Evolutionary conservation across 805 yeast species (phyloP).

Genomic region (Yarrowia keelungensis): DNA sequence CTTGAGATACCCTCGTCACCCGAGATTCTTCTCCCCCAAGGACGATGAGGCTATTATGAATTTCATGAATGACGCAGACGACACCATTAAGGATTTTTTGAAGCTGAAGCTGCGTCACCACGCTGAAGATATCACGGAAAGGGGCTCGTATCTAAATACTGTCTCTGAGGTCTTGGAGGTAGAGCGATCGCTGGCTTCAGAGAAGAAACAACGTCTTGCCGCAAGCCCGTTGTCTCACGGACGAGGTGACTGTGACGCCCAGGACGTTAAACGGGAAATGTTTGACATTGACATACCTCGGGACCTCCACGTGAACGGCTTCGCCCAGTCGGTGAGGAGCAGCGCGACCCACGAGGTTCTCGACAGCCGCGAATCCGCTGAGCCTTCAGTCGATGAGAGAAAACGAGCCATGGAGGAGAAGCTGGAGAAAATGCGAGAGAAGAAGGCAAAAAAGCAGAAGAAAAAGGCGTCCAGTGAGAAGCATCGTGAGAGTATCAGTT

Average conservation of each 20-base stretch:
- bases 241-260: too few species aligned
- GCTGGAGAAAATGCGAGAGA: background rate
- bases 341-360: background rate
- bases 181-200: too few species aligned
- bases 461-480: background rate
- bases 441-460: background rate
- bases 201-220: too few species aligned
- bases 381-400: background rate
- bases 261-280: too few species aligned
- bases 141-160: too few species aligned
- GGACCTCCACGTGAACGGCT: background rate
- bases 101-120: background rate
- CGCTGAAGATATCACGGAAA: background rate
- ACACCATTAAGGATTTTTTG: too few species aligned
- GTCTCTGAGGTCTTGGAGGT: too few species aligned
- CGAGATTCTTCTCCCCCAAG: constrained; percentile 14
- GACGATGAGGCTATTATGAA: background rate
- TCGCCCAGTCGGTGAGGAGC: too few species aligned
- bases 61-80: too few species aligned
- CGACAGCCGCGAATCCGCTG: background rate
- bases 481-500: background rate
- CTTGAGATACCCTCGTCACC: constrained; percentile 14
- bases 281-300: background rate
- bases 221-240: too few species aligned
- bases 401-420: background rate